Conservation (phyloP, 768 basidiomycete genomes). For the Inosperma sp. region DNA sequence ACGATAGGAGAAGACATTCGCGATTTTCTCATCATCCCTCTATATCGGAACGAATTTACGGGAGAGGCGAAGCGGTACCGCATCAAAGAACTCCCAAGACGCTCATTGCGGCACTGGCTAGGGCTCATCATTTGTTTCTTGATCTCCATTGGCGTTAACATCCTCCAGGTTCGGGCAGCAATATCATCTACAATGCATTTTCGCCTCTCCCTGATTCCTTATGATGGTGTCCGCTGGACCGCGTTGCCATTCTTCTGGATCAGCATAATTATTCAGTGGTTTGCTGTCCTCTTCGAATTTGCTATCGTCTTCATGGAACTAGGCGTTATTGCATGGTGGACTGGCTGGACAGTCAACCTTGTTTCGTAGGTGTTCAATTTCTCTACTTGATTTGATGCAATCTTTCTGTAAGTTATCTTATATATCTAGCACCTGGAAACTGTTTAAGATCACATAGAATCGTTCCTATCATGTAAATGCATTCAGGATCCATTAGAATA, state of each 20-base stretch:
- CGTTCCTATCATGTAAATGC: neutral
- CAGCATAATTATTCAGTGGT: slow-evolving; percentile 63
- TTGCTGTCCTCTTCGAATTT: slow-evolving; percentile 56
- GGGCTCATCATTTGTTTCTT: slow-evolving; percentile 51
- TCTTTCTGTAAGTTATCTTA: slow-evolving; percentile 7
- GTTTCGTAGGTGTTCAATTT: slow-evolving; percentile 26
- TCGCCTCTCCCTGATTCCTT: slow-evolving; percentile 53
- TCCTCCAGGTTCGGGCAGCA: slow-evolving; percentile 58
- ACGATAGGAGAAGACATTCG: slow-evolving; percentile 76
- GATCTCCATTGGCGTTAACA: slow-evolving; percentile 41
- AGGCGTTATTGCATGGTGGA: slow-evolving; percentile 67
- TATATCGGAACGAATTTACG: slow-evolving; percentile 81
- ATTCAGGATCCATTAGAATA: too few relatives aligned
- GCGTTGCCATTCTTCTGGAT: slow-evolving; percentile 60
- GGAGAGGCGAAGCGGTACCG: slow-evolving; percentile 67
- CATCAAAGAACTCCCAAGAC: slow-evolving; percentile 52
- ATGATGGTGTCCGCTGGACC: slow-evolving; percentile 59
- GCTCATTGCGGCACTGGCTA: slow-evolving; percentile 67
- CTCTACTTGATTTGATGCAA: neutral
- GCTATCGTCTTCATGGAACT: slow-evolving; percentile 54
- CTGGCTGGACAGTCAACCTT: slow-evolving; percentile 63
- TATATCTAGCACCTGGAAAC: neutral
- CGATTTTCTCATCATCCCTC: slow-evolving; percentile 76
- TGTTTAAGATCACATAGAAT: neutral
- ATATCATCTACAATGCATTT: slow-evolving; percentile 50